Evolutionary conservation across 352 stramenopile species (phyloP).

Genomic region (Phytophthora vignae): DNA sequence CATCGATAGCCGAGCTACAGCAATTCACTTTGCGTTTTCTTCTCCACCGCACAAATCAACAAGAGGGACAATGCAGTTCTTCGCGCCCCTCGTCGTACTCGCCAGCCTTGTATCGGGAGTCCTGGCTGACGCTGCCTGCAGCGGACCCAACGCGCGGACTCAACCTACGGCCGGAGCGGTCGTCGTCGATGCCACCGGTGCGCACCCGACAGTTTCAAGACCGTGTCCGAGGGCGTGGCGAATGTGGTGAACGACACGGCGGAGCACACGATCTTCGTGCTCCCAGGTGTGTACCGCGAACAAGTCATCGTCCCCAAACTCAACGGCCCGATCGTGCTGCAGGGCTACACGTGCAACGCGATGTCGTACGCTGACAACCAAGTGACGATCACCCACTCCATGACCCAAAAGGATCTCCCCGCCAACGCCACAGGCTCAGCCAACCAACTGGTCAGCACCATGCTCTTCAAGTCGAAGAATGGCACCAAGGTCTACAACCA

Average conservation of each 20-base stretch:
- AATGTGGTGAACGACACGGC: conserved; percentile 6
- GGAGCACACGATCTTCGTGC: conserved; percentile 19
- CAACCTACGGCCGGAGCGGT: conserved; percentile 9
- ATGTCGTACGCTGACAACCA: conserved; percentile 22
- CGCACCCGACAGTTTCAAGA: conserved; percentile 18
- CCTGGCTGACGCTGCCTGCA: conserved; percentile 10
- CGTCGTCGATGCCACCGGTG: conserved; percentile 20
- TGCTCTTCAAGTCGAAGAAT: conserved; percentile 20
- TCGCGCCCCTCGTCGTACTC: neutral
- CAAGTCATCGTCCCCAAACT: conserved; percentile 22
- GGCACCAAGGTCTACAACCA: conserved; percentile 26
- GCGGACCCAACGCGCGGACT: conserved; percentile 13
- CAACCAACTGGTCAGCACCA: conserved; percentile 21
- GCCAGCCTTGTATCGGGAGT: neutral
- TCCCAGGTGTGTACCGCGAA: conserved; percentile 22
- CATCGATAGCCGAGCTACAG: too few species aligned
- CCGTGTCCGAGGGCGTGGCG: conserved; percentile 10
- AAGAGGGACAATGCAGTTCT: neutral
- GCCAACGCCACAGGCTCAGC: neutral
- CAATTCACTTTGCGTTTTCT: conserved; percentile 11
- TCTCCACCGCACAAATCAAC: neutral
- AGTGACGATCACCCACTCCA: conserved; percentile 22
- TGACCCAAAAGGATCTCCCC: conserved; percentile 17
- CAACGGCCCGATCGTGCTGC: conserved; percentile 15
- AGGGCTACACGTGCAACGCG: conserved; percentile 27